These are phyloP conservation scores for Gossypium australe DNA, from an alignment of 345 rosid species.

Conservation along the genomic window DNA sequence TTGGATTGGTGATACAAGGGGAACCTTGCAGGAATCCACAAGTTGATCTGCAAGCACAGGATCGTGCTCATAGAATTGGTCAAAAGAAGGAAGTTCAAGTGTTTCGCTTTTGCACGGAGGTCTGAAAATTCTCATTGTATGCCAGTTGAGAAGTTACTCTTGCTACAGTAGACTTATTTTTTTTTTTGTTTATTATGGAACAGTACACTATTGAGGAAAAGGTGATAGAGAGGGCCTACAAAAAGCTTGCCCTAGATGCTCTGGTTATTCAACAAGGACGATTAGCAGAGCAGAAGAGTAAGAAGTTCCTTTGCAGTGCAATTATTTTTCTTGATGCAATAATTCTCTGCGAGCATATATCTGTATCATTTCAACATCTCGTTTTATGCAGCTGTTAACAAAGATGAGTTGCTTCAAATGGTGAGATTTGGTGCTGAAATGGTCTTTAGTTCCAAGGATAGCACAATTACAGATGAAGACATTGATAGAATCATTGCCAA, in stretches of 20 bases:
- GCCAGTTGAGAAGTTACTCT: not conserved
- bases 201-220: conserved; percentile 99
- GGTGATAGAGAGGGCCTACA: conserved; percentile 93
- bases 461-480: conserved; percentile 94
- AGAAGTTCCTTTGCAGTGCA: conserved; percentile 18
- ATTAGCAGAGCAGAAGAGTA: conserved; percentile 96
- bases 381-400: conserved; percentile 72
- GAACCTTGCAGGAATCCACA: conserved; percentile 83
- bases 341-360: not conserved
- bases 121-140: conserved; percentile 19
- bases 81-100: conserved; percentile 99
- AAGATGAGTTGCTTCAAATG: conserved; percentile 99
- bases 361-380: not conserved
- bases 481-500: conserved; percentile 95
- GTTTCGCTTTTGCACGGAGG: conserved; percentile 98
- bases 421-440: conserved; percentile 99
- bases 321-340: not conserved
- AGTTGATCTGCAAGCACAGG: conserved; percentile 99
- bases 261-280: conserved; percentile 96
- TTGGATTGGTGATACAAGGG: conserved; percentile 18
- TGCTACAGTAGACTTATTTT: not conserved
- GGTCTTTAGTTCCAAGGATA: conserved; percentile 99
- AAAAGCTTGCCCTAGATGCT: conserved; percentile 98
- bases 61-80: conserved; percentile 98
- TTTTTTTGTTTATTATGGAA: conserved; percentile 23